Base-by-base conservation (phyloP, 202 grass and related monocot species). In the Panicum hallii region DNA sequence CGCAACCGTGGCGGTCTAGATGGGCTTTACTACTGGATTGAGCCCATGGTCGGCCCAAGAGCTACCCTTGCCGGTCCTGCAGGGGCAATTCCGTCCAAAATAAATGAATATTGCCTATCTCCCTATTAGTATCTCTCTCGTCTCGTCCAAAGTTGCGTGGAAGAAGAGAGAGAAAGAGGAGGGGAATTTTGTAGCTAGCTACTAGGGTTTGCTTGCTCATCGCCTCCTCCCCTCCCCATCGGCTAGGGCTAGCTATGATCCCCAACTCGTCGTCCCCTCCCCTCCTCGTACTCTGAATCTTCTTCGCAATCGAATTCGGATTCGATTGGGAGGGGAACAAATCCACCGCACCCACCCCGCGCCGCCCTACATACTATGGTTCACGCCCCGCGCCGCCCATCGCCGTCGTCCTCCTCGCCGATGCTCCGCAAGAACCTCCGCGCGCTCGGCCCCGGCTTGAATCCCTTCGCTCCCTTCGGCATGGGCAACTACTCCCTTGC, bases 401-500 rank as follows among this genome's bases (percentile, higher is more conserved):
- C 78, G 83, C 57, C 57, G 40, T 0, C 57, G 40, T 80, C 72
- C 19, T 80, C 77, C 11, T 71, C 72, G 84, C 92, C 87, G 71
- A 90, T 89, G 86, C 83, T 90, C 72, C 86, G 68, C 16, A 89
- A 84, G 75, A 95, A 92, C 70, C 89, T 89, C 55, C 91, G 91
- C 70, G 93, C 76, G 61, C 87, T 98, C 79, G 91, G 93, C 58
- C 96, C 93, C 23, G 93, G 93, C 5, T 81, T 98, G 86, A 98
- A 98, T 94, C 96, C 96, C 65, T 98, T 95, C 4, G 91, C 93
- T 8, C 93, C 93, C 65, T 71, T 77, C 65, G 89, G 93, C 89
- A 98, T 98, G 93, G 93, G 93, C 42, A 98, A 98, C 89, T 95
- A 98, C 87, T 84, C 85, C 82, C 77, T 63, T 26, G 23, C 16